Conservation (phyloP, 1,284 basidiomycete genomes). For the Cronartium quercuum region DNA sequence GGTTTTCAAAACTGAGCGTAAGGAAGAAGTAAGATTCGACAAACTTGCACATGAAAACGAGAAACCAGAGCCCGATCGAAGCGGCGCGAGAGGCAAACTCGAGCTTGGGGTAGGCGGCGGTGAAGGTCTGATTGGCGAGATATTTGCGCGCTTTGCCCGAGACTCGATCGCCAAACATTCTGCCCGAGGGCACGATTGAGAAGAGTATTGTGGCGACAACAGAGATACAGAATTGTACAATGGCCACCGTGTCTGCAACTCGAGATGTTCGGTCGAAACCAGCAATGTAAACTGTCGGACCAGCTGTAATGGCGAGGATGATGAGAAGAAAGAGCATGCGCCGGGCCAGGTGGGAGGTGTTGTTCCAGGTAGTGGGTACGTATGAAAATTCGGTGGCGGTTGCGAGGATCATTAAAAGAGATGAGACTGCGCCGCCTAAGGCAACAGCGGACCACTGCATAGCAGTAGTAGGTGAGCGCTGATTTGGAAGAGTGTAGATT, state of each 20-base stretch:
- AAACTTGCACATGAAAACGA: conserved; percentile 90
- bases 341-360: conserved; percentile 83
- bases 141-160: conserved; percentile 88
- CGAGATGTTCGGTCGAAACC: conserved; percentile 57
- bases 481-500: conserved; percentile 59
- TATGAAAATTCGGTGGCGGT: conserved; percentile 89
- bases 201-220: conserved; percentile 74
- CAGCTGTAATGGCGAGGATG: conserved; percentile 74
- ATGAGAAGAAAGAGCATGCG: conserved; percentile 75
- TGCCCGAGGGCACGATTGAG: conserved; percentile 77
- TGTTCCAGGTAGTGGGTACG: conserved; percentile 95
- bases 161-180: conserved; percentile 91
- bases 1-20: conserved; percentile 82
- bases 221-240: conserved; percentile 86
- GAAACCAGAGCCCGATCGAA: conserved; percentile 71
- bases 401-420: conserved; percentile 84
- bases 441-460: conserved; percentile 82
- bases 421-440: conserved; percentile 80
- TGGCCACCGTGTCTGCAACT: conserved; percentile 73
- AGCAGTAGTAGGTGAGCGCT: conserved; percentile 58
- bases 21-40: conserved; percentile 93
- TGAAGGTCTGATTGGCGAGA: conserved; percentile 90
- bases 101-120: conserved; percentile 77
- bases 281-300: conserved; percentile 78
- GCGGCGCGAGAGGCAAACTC: conserved; percentile 60